phyloP scores from a whole-genome alignment of 75 land plant species.

The Larix kaempferi region DNA sequence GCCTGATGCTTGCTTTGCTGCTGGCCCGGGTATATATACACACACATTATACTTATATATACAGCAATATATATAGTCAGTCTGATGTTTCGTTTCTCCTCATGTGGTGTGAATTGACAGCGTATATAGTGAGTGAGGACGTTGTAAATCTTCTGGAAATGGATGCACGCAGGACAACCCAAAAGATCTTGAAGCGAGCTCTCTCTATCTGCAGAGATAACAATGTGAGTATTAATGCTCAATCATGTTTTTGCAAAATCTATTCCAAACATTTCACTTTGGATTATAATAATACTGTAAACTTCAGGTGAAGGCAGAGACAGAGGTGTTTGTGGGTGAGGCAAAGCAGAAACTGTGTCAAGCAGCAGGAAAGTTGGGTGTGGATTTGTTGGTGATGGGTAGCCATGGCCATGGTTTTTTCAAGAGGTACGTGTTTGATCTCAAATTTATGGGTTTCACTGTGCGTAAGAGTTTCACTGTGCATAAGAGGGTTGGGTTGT shows the following conservation, averaged over 20 bases:
- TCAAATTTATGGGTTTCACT: background rate
- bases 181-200: constrained; percentile 4
- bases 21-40: background rate
- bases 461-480: background rate
- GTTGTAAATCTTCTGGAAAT: constrained; percentile 3
- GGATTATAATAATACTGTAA: background rate
- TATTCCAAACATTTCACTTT: too few species aligned
- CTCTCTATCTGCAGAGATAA: background rate
- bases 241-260: background rate
- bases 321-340: constrained; percentile 8
- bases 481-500: too few species aligned
- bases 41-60: background rate
- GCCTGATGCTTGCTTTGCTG: background rate
- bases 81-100: background rate
- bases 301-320: constrained; percentile 5
- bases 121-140: background rate
- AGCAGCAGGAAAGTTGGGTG: background rate
- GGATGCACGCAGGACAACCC: background rate
- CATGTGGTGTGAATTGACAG: background rate
- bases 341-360: constrained; percentile 1
- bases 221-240: background rate
- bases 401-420: constrained; percentile 8
- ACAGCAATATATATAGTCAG: too few species aligned
- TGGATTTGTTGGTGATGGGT: constrained; percentile 9
- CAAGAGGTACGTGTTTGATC: background rate